These are phyloP conservation scores for Piromyces sp. DNA, from an alignment of 192 early-diverging fungal species.

Conservation along the genomic window DNA sequence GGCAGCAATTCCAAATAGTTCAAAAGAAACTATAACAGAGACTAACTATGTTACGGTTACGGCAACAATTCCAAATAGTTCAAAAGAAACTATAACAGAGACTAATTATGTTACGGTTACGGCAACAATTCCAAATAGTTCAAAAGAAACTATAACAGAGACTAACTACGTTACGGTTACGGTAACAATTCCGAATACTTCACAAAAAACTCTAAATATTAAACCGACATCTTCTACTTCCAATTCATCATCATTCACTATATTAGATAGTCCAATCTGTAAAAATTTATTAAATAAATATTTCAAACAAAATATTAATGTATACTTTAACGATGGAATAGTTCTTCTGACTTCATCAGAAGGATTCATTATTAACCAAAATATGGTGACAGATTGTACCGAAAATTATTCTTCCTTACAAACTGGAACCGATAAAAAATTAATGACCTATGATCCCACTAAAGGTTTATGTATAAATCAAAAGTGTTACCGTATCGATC, in stretches of 20 bases:
- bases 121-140: too few relatives aligned
- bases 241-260: neutral
- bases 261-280: neutral
- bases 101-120: too few relatives aligned
- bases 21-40: too few relatives aligned
- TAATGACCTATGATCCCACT: neutral
- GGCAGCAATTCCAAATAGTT: too few relatives aligned
- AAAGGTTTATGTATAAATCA: neutral
- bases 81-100: too few relatives aligned
- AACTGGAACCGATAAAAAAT: neutral
- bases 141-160: too few relatives aligned
- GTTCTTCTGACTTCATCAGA: neutral
- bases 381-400: neutral
- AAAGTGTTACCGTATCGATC: neutral
- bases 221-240: too few relatives aligned
- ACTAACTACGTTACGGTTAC: too few relatives aligned
- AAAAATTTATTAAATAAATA: neutral
- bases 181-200: too few relatives aligned
- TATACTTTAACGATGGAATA: neutral
- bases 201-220: too few relatives aligned
- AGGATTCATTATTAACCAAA: neutral
- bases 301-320: neutral
- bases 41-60: too few relatives aligned
- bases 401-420: neutral
- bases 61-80: too few relatives aligned